phyloP scores from a whole-genome alignment of 75 land plant species.

The Azolla pinnata region DNA sequence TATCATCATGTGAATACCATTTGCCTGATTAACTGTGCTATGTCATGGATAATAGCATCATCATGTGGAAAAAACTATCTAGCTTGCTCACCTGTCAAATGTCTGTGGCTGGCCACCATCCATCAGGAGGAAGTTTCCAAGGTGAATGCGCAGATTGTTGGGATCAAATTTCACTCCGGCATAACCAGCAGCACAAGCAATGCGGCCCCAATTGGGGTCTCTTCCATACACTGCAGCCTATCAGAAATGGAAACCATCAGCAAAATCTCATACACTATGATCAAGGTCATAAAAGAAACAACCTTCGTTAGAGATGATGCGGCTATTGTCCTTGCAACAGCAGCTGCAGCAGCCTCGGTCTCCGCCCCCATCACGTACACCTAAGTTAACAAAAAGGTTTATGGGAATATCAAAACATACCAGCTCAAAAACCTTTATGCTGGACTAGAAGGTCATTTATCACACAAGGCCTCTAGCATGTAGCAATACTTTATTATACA shows the following conservation, averaged over 20 bases:
- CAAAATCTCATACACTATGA: neutral
- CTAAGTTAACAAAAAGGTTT: conserved; percentile 43
- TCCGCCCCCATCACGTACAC: conserved; percentile 71
- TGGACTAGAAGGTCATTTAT: too few species aligned
- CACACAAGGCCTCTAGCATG: too few species aligned
- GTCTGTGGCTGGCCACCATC: conserved; percentile 71
- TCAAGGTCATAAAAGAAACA: neutral
- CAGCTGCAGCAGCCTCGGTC: conserved; percentile 63
- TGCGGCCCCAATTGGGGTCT: conserved; percentile 99
- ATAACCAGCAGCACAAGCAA: conserved; percentile 97
- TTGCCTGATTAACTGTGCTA: neutral
- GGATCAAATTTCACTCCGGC: conserved; percentile 72
- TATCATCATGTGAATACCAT: neutral
- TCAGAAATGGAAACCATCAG: neutral
- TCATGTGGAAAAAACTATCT: too few species aligned
- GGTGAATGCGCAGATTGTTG: conserved; percentile 49
- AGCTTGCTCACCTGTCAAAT: conserved; percentile 81
- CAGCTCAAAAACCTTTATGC: too few species aligned
- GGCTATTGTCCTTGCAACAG: conserved; percentile 86
- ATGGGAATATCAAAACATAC: neutral
- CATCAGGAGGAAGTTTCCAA: conserved; percentile 77
- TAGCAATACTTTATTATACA: too few species aligned
- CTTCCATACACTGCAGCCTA: conserved; percentile 96
- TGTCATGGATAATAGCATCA: too few species aligned
- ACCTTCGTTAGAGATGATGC: conserved; percentile 86